Conservation (phyloP, 305 asterid genomes). For the Rubia balearica region DNA sequence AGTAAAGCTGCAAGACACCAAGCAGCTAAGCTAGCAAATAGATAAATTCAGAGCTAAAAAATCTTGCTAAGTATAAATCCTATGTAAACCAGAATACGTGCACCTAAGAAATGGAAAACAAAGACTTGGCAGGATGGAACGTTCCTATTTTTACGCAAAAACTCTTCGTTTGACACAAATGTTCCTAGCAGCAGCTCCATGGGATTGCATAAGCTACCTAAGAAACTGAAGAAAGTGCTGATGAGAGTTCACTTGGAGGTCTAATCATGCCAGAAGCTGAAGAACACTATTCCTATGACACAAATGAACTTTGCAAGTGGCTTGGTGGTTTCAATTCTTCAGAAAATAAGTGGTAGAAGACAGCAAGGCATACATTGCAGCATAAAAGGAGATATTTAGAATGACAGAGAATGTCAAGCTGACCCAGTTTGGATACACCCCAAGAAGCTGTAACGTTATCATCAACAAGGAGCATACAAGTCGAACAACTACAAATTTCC, state of each 20-base stretch:
- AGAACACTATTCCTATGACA: constrained; percentile 82
- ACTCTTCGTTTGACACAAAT: too few species aligned
- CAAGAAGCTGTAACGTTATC: constrained; percentile 51
- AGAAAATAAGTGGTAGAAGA: constrained; percentile 70
- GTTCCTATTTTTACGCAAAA: too few species aligned
- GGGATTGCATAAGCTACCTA: too few species aligned
- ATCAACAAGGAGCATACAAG: constrained; percentile 70
- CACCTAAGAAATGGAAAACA: not conserved
- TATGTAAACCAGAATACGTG: not conserved
- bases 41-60: not conserved
- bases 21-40: not conserved
- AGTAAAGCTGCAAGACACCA: not conserved
- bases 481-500: constrained; percentile 82
- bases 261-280: constrained; percentile 67
- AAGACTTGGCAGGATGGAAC: too few species aligned
- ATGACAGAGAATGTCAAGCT: constrained; percentile 62
- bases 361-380: constrained; percentile 80
- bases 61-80: not conserved
- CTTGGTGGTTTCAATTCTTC: constrained; percentile 72
- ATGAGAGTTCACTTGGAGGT: too few species aligned
- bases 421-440: constrained; percentile 76
- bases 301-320: constrained; percentile 84
- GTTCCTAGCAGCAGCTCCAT: too few species aligned
- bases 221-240: too few species aligned
- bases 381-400: constrained; percentile 55